These are phyloP conservation scores for Ustilago nuda DNA, from an alignment of 1,284 basidiomycete genomes.

Conservation along the genomic window DNA sequence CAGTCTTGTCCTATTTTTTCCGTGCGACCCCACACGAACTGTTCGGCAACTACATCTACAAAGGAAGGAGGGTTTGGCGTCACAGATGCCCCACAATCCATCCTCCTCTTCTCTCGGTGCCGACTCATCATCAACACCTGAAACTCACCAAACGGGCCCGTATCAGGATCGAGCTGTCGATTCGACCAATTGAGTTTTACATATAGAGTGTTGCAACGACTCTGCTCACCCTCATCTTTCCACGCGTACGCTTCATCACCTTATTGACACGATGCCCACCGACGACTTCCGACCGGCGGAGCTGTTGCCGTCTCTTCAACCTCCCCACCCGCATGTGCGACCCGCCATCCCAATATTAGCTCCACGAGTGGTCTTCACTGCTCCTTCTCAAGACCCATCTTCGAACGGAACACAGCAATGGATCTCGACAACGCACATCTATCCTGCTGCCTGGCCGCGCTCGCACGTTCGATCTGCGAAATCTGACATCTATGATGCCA, in stretches of 20 bases:
- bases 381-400: slow-evolving; percentile 34
- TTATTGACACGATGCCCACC: slow-evolving; percentile 22
- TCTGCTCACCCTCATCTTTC: neutral
- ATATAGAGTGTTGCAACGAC: too few species aligned
- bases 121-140: neutral
- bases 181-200: too few species aligned
- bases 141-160: neutral
- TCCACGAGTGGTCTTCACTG: slow-evolving; percentile 39
- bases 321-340: slow-evolving; percentile 11
- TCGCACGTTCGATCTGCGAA: slow-evolving; percentile 60
- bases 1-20: neutral
- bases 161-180: too few species aligned
- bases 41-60: slow-evolving; percentile 2
- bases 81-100: too few species aligned
- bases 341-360: slow-evolving; percentile 18
- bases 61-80: neutral
- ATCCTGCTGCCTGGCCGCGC: slow-evolving; percentile 79
- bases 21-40: slow-evolving; percentile 3
- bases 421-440: slow-evolving; percentile 76
- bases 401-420: slow-evolving; percentile 67
- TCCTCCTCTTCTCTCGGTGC: neutral
- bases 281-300: slow-evolving; percentile 30
- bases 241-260: neutral
- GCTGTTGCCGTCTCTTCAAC: slow-evolving; percentile 36
- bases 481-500: slow-evolving; percentile 42